Evolutionary conservation across 1,284 basidiomycete species (phyloP), one percentile per base, ranked within the genome.

Genomic region (Melampsora larici-populina): DNA sequence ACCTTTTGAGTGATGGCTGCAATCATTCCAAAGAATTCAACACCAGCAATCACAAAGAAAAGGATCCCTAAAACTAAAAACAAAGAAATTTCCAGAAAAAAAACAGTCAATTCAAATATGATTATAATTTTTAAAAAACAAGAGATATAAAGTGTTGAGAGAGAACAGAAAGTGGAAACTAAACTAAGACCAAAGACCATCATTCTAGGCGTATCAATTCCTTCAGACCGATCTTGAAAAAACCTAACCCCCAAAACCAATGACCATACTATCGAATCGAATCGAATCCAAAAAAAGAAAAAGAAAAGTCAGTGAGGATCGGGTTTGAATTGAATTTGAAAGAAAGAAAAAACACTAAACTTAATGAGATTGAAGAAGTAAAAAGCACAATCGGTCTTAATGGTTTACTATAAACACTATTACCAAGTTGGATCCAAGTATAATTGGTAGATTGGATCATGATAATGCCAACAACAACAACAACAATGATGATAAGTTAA

Each of bases 171-270:
- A 67, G 15, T n/a, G 63, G 17, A 65, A 6, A 66, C 67, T 66
- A 36, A 77, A 77, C 74, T 77, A n/a, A 29, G 15, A 69, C 68
- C 74, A 70, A 77, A 77, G 17, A 77, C n/a, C 62, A 63, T 62
- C 74, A 77, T 77, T 46, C 67, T 65, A 13, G 21, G 58, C 8
- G 74, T 77, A 40, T 77, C 74, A 43, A 51, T 48, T 29, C 43
- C 74, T 11, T 77, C 74, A 15, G 33, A 33, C 17, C 62, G 36
- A 66, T 78, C 76, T 66, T 78, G 58, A 70, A 78, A 26, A 36
- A 78, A 78, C 43, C 69, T 63, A 21, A 78, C 76, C 1, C 58
- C 76, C 21, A 78, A 48, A 1, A 70, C 76, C 1, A 78, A 66
- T 9, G 76, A 64, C 76, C 76, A 78, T 65, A 78, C 76, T 78